Conservation (phyloP, 1,139 yeast species). For the Geotrichum macrosporum region DNA sequence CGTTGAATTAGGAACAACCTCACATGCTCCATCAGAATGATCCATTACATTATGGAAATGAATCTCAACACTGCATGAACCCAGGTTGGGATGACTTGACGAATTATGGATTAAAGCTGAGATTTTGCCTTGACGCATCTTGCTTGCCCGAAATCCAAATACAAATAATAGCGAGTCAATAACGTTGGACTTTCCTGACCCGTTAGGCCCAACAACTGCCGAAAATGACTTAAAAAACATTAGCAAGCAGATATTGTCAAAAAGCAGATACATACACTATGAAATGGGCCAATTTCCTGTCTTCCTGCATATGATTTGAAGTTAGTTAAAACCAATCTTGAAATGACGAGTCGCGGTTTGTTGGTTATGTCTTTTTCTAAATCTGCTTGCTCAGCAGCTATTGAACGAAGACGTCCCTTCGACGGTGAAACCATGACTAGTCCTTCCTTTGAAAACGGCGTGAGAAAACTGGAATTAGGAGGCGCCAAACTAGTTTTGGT, state of each 20-base stretch:
- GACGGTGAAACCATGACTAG: slow-evolving; percentile 21
- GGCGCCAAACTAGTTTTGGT: slow-evolving; percentile 1
- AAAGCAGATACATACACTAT: slow-evolving; percentile 38
- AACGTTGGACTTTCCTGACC: slow-evolving; percentile 96
- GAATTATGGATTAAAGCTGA: slow-evolving; percentile 84
- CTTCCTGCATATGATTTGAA: slow-evolving; percentile 95
- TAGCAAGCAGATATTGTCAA: background rate
- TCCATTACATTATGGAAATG: slow-evolving; percentile 79
- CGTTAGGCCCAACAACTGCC: slow-evolving; percentile 99
- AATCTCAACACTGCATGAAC: slow-evolving; percentile 87
- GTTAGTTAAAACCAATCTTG: slow-evolving; percentile 67
- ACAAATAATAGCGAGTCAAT: slow-evolving; percentile 94
- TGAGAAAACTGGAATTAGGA: background rate
- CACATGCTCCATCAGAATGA: slow-evolving; percentile 44
- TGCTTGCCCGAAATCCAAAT: slow-evolving; percentile 92
- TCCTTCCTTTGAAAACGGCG: slow-evolving; percentile 8
- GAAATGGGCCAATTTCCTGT: slow-evolving; percentile 94
- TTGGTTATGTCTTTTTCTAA: slow-evolving; percentile 14
- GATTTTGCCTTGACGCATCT: slow-evolving; percentile 93
- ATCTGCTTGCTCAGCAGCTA: slow-evolving; percentile 20
- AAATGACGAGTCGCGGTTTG: slow-evolving; percentile 64
- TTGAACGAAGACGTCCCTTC: slow-evolving; percentile 17
- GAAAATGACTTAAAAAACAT: slow-evolving; percentile 62
- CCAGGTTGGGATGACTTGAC: slow-evolving; percentile 61
- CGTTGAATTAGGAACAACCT: slow-evolving; percentile 50